These are phyloP conservation scores for Hericium erinaceus DNA, from an alignment of 768 basidiomycete species.

Conservation along the genomic window DNA sequence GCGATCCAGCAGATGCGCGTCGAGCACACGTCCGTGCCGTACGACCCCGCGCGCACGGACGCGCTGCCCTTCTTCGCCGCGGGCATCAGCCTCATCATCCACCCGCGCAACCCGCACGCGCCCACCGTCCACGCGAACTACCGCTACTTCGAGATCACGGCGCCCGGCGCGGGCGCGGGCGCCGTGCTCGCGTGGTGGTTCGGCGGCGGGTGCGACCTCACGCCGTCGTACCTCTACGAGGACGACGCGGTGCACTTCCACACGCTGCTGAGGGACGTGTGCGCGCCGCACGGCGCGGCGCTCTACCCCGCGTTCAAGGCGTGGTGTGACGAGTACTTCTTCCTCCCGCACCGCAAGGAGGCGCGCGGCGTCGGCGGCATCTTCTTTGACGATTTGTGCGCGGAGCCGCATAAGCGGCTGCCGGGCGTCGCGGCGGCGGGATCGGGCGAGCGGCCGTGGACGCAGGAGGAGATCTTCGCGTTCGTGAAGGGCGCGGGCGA, in stretches of 20 bases:
- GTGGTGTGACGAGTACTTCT: slow-evolving; percentile 99
- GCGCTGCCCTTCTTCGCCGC: slow-evolving; percentile 89
- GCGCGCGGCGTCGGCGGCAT: slow-evolving; percentile 86
- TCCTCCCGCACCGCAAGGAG: slow-evolving; percentile 80
- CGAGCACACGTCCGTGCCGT: slow-evolving; percentile 73
- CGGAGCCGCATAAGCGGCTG: slow-evolving; percentile 56
- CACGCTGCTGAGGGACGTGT: slow-evolving; percentile 57
- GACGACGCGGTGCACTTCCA: slow-evolving; percentile 90
- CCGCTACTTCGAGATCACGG: slow-evolving; percentile 89
- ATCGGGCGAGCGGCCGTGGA: slow-evolving; percentile 36
- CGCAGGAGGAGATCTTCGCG: slow-evolving; percentile 63
- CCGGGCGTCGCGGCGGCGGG: slow-evolving; percentile 21
- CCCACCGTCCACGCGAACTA: slow-evolving; percentile 96
- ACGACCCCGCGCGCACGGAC: slow-evolving; percentile 42
- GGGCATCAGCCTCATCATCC: slow-evolving; percentile 87
- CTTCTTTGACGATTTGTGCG: slow-evolving; percentile 91
- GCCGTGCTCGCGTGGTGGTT: slow-evolving; percentile 93
- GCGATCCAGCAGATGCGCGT: slow-evolving; percentile 94
- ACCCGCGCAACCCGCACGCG: slow-evolving; percentile 87
- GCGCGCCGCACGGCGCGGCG: slow-evolving; percentile 56
- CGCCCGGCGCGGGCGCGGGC: slow-evolving; percentile 18
- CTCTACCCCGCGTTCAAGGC: slow-evolving; percentile 79
- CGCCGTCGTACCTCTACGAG: slow-evolving; percentile 85
- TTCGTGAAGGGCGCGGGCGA: slow-evolving; percentile 66
- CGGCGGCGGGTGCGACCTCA: slow-evolving; percentile 91